Conservation (phyloP, 495 filamentous ascomycete species). For the Aspergillus nanangensis region DNA sequence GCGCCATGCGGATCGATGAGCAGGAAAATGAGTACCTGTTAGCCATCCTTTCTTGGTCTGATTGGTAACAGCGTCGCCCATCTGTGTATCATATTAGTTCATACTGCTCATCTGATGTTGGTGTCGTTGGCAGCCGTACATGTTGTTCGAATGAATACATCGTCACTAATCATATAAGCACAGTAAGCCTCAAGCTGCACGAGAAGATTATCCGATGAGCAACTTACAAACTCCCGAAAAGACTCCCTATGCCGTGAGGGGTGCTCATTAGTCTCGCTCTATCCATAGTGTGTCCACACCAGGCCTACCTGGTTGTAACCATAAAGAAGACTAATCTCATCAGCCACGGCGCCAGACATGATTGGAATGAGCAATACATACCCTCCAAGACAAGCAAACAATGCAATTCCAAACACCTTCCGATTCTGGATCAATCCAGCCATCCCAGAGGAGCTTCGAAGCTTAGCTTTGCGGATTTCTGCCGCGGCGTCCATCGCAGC, state of each 20-base stretch:
- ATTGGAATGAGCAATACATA: constrained; percentile 15
- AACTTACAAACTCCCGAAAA: constrained; percentile 11
- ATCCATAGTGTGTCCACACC: not conserved
- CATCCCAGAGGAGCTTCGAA: constrained; percentile 62
- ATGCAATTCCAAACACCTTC: constrained; percentile 65
- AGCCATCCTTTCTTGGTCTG: constrained; percentile 66
- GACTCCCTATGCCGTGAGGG: constrained; percentile 1
- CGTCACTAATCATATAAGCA: constrained; percentile 11
- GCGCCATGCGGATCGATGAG: not conserved
- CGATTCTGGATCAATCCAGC: constrained; percentile 62
- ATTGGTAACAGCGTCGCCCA: constrained; percentile 57
- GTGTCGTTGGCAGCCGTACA: constrained; percentile 9
- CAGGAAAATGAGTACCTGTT: constrained; percentile 30
- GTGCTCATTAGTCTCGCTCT: not conserved
- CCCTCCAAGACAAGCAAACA: constrained; percentile 74
- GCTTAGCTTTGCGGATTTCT: constrained; percentile 56
- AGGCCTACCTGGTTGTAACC: constrained; percentile 68
- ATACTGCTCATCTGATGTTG: not conserved
- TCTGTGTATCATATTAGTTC: constrained; percentile 27
- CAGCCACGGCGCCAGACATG: constrained; percentile 18
- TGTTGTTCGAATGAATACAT: constrained; percentile 16
- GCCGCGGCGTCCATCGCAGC: constrained; percentile 55
- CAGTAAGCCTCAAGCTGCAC: not conserved
- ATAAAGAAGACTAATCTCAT: constrained; percentile 23
- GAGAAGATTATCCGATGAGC: not conserved